Base-by-base conservation (phyloP, 1,284 basidiomycete genomes). In the Apiotrichum mycotoxinovorans region DNA sequence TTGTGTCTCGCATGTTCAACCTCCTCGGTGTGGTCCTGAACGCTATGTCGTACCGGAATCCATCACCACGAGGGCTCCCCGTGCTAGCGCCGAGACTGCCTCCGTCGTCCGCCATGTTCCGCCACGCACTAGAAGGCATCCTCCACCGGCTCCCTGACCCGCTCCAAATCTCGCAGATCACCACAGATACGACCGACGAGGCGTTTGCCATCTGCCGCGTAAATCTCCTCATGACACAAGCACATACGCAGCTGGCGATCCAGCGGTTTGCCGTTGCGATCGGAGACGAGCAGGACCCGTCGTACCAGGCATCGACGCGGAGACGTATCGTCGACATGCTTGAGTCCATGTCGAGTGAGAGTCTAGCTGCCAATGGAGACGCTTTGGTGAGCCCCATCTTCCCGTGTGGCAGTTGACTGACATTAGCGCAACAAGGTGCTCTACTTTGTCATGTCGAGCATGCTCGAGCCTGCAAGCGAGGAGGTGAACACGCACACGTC, bases 281-380 rank as follows among this genome's bases (percentile, higher is more conserved):
- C 10, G 63, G 65, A 2, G 54, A 62, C 23, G 43, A 44, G 44
- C 51, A 56, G 40, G 43, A 44, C 43, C 12, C 25, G 34, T 15
- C 25, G 25, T 41, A 27, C 26, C 37, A 40, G 18, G 18, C 22
- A 18, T 30, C 37, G 15, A 26, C 48, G 20, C 48, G 38, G 11
- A 18, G 23, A 11, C 48, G 18, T 1, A 20, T 50, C 15, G 25
- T 50, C 23, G 48, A 50, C 26, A 50, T 41, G 37, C 48, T 50
- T 18, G 41, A 47, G 18, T 30, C 40, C 14, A 69, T 69, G 65
- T 64, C 66, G 14, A 61, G 58, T 38, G 66, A 67, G 43, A 61
- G 59, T n/a, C 57, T 69, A 15, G 65, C 68, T 1, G 68, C 68
- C 25, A 69, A 69, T 37, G 68, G 68, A 11, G 66, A 69, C 26